Base-by-base conservation (phyloP, 352 stramenopile species). In the Stramenopiles sp. region DNA sequence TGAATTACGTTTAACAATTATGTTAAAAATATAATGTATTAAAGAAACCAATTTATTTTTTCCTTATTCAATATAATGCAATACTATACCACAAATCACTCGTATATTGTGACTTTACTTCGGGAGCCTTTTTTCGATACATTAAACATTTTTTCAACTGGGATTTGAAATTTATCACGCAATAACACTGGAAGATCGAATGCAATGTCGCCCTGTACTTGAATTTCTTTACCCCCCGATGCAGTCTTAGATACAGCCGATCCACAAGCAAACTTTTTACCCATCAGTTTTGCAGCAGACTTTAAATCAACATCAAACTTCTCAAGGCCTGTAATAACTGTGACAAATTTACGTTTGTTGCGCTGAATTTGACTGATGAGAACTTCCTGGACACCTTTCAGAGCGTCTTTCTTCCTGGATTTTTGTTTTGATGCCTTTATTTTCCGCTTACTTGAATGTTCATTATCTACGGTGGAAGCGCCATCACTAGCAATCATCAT, bases 11-110 rank as follows among this genome's bases (percentile, higher is more conserved):
- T n/a, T n/a, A 32, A 15, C 26, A 15, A 32, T n/a, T n/a, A 32
- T 32, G 26, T 15, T n/a, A 32, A 32, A n/a, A 32, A 15, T 15
- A 32, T 32, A 32, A 15, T n/a, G 10, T n/a, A 32, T 32, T 32
- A n/a, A 32, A 32, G 10, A n/a, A 32, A n/a, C 10, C 15, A 32
- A 32, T 32, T 32, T 32, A 32, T 32, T 32, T n/a, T 32, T 32
- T n/a, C n/a, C 10, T 32, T 15, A 32, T 15, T 32, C n/a, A n/a
- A n/a, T n/a, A n/a, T 32, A n/a, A 32, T 32, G 15, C 10, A 15
- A 32, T 32, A 15, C n/a, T 32, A 32, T 32, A 15, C 26, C n/a
- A 32, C n/a, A 32, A 32, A 32, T n/a, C n/a, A n/a, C 26, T 15
- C 10, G 10, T 32, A 32, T 32, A 32, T n/a, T n/a, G 26, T 32